Evolutionary conservation across 148 eudicot species (phyloP), one percentile per base, ranked within the genome.

Genomic region (Camellia sinensis): DNA sequence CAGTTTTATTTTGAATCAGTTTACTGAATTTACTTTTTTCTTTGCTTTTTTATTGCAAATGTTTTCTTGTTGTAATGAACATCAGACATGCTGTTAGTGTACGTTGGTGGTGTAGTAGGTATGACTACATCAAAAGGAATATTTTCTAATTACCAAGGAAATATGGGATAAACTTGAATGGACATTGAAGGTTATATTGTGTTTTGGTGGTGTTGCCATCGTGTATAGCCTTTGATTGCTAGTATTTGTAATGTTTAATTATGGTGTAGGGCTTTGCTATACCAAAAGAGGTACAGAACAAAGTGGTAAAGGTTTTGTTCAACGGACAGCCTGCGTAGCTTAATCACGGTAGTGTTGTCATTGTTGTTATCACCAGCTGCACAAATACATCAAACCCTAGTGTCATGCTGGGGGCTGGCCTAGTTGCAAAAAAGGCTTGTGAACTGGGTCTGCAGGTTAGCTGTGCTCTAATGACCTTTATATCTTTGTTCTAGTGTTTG

Each of bases 321-420:
- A 83, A 88, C 54, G 93, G 93, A 37, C 86, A 88, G 65, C 89
- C 87, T 17, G 91, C 91, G n/a, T 89, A 90, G 81, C 89, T 90
- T 45, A 88, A 80, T 71, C 93, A 90, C 79, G 93, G 93, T 68
- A 90, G 91, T 84, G 91, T 90, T 15, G 93, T 90, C 53, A 90
- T 90, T 83, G 93, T 91, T 79, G 93, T 89, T 72, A 90, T 90
- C 82, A 90, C 91, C 21, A 90, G 93, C 82, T 90, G 93, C 81
- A 90, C 93, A 62, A 90, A 90, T 79, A 88, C 93, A 74, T 90
- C 93, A 65, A 90, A 90, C 80, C 93, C 93, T 21, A 88, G 89
- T 87, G 93, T 90, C 70, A 90, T 90, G 93, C 89, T 88, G 73
- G 90, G 92, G 67, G 90, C 92, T 43, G 90, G 77, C 44, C 89